Percentiles rank a stretch among this genome's conserved stretches.
Evolutionary conservation across 176 grass and related monocot species (phyloP).

Genomic region (Oryza australiensis): DNA sequence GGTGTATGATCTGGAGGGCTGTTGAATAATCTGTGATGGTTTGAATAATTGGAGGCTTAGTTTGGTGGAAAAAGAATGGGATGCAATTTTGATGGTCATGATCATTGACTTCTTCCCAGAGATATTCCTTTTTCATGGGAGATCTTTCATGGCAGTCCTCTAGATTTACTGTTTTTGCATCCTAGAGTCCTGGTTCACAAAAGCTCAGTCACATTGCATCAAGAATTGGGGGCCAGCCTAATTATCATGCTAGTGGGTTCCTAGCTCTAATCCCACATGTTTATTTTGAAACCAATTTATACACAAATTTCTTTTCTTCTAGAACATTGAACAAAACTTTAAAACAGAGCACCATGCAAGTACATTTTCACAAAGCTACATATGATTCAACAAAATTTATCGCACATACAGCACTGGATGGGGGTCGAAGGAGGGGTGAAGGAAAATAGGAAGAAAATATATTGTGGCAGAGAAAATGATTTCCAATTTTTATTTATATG

Average conservation of each 20-base stretch:
- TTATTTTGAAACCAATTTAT: conserved; percentile 14
- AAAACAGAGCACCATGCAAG: background rate
- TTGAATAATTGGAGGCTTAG: conserved; percentile 27
- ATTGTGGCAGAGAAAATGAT: no score
- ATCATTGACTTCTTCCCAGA: conserved; percentile 45
- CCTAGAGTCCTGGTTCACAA: background rate
- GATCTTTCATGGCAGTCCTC: background rate
- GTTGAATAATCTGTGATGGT: conserved; percentile 17
- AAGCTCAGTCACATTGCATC: background rate
- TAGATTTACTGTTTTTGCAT: background rate
- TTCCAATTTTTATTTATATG: background rate
- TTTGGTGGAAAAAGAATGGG: background rate
- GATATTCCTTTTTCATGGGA: conserved; percentile 30
- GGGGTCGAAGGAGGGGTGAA: background rate
- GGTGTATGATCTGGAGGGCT: conserved; percentile 10
- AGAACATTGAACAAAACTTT: background rate
- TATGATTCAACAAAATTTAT: background rate
- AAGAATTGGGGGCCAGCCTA: background rate
- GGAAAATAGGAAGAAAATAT: background rate
- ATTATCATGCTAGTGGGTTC: conserved; percentile 9
- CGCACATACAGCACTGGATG: background rate
- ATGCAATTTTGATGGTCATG: conserved; percentile 22
- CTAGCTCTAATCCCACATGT: background rate
- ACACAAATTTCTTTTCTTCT: background rate
- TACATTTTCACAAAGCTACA: background rate